Percentiles rank a stretch among this genome's conserved stretches.
These are phyloP conservation scores for Suhomyces xylopsoci DNA, from an alignment of 805 yeast species.

Conservation along the genomic window DNA sequence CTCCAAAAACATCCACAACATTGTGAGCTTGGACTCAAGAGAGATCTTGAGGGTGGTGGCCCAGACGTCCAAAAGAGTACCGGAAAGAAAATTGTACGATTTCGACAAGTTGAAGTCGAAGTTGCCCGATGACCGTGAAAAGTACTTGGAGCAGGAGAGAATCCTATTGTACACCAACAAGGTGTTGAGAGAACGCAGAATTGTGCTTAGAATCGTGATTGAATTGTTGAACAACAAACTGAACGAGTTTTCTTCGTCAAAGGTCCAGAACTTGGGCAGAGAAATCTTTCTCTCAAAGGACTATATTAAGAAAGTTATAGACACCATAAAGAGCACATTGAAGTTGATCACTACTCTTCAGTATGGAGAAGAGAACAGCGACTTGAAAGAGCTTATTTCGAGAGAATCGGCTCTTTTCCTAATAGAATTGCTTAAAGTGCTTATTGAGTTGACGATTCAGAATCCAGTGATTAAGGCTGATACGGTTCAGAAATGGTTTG, in stretches of 20 bases:
- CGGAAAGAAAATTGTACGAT: constrained; percentile 27
- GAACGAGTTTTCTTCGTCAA: constrained; percentile 18
- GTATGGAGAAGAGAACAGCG: constrained; percentile 12
- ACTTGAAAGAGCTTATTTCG: constrained; percentile 18
- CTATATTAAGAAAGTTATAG: constrained; percentile 21
- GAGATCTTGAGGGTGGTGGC: constrained; percentile 51
- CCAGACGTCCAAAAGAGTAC: constrained; percentile 36
- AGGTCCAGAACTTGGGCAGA: constrained; percentile 36
- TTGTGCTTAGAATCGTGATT: constrained; percentile 41
- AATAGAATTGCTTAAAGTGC: constrained; percentile 34
- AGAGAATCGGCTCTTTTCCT: constrained; percentile 32
- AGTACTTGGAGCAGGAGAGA: constrained; percentile 25
- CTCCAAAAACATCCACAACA: constrained; percentile 39
- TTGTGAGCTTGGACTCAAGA: constrained; percentile 36
- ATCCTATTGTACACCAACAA: constrained; percentile 32
- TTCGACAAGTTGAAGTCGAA: constrained; percentile 25
- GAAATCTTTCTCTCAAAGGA: constrained; percentile 34
- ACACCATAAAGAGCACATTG: constrained; percentile 3
- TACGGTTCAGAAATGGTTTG: constrained; percentile 54
- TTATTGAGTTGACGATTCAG: constrained; percentile 39
- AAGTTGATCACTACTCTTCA: constrained; percentile 8
- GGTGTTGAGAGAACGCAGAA: constrained; percentile 52
- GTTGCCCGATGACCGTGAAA: constrained; percentile 36
- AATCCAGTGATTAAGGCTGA: constrained; percentile 29
- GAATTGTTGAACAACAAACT: constrained; percentile 22